Evolutionary conservation across 768 basidiomycete species (phyloP).

Genomic region (Galerina marginata): DNA sequence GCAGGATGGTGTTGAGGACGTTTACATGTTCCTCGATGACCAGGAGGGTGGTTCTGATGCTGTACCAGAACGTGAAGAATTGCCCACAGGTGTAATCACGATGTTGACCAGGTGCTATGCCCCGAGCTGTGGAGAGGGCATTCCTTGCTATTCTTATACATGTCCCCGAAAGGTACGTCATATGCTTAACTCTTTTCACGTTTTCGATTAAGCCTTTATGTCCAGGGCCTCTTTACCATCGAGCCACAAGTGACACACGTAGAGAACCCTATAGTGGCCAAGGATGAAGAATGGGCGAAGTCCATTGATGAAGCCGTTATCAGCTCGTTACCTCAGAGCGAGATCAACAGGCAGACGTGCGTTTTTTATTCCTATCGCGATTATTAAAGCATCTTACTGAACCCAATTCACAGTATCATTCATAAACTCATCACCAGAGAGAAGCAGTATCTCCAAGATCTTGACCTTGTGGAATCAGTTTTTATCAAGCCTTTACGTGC

Average conservation of each 20-base stretch:
- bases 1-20: constrained; percentile 89
- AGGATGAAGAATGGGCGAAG: constrained; percentile 51
- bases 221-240: constrained; percentile 22
- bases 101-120: constrained; percentile 91
- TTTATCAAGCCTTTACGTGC: constrained; percentile 54
- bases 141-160: constrained; percentile 79
- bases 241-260: constrained; percentile 20
- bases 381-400: background rate
- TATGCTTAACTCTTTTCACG: background rate
- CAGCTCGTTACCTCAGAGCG: constrained; percentile 67
- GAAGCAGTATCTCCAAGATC: constrained; percentile 86
- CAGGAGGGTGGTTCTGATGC: constrained; percentile 67
- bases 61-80: constrained; percentile 63
- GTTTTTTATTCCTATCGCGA: constrained; percentile 16
- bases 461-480: constrained; percentile 81
- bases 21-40: constrained; percentile 92
- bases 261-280: constrained; percentile 38
- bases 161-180: constrained; percentile 72
- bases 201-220: constrained; percentile 4
- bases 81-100: constrained; percentile 91
- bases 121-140: constrained; percentile 81
- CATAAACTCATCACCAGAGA: constrained; percentile 89
- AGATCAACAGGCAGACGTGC: constrained; percentile 82
- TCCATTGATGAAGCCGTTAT: constrained; percentile 47
- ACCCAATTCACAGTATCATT: constrained; percentile 58